Base-by-base conservation (phyloP, 2,329 filamentous ascomycete genomes). In the Sclerotinia borealis region DNA sequence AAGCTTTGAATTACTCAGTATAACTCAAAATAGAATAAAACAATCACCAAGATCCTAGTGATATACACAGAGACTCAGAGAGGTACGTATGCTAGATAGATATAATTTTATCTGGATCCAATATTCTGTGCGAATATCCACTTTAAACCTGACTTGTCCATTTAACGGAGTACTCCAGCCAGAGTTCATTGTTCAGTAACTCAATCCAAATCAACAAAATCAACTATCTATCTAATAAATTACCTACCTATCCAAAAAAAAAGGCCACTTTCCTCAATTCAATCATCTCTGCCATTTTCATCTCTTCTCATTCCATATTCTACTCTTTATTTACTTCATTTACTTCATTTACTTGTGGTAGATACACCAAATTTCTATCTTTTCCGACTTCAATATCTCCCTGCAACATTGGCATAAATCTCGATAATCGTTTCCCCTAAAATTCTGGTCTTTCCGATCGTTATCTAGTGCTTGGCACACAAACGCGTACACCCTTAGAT, bases 381-480 rank as follows among this genome's bases (percentile, higher is more conserved):
- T 45, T 45, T n/a, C n/a, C n/a, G n/a, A n/a, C n/a, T 5, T 27
- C 22, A n/a, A 37, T 19, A 17, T 13, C 13, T 27, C 25, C 25
- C 10, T 13, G 17, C 17, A 19, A 19, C 29, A 45, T 45, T 45
- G 41, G 37, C 27, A 49, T 25, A 29, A 48, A 27, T 25, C 8
- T 50, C 25, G 25, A 39, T 10, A 50, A 31, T 37, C 25, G 19
- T 34, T 50, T 36, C 31, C 31, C 45, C 47, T 25, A 2, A 3
- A 8, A 48, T 31, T 56, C 34, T n/a, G 13, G 13, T 50, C 50
- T 62, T 62, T 62, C 60, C 41, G 22, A 56, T 62, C 60, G 31
- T 56, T 62, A 62, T 62, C 60, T 47, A 47, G 60, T 56, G 60
- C 60, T 56, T 56, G 51, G 60, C 59, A 55, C 39, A 36, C 50